Base-by-base conservation (phyloP, 2,329 filamentous ascomycete genomes). In the Scortechinia acanthostroma region DNA sequence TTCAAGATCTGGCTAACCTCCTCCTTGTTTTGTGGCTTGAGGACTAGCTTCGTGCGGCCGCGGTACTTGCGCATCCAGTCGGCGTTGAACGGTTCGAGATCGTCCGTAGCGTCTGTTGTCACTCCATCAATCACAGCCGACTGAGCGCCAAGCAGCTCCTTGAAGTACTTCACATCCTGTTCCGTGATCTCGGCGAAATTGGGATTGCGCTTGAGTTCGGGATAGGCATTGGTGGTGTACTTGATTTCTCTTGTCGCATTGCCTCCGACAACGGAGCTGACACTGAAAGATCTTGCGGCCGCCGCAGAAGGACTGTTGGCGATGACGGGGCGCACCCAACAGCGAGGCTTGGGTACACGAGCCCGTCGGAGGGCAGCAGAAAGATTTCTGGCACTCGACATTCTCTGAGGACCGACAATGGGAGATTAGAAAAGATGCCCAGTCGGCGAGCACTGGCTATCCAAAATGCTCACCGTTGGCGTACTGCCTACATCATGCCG, bases 1-100 rank as follows among this genome's bases (percentile, higher is more conserved):
- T 86, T 84, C 55, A 98, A 66, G 48, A 97, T 83, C 66, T 86
- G 77, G 77, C 89, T 95, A 55, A 97, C 88, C 65, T 98, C 85
- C 56, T 91, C 83, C 1, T 88, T 91, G 15, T 80, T 86, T 44
- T 76, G 78, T 10, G 93, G 93, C 67, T 90, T 94, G 50, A 98
- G 69, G 3, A 97, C 90, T 21, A 98, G 71, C 58, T 83, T 81
- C 49, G 88, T 82, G 65, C 96, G 90, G 22, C 93, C 94, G 49
- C 88, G 83, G 70, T 95, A 98, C 69, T 98, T 98, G 65, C 88
- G 84, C 91, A 98, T 96, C 93, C 94, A 98, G 68, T 98, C 93
- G 60, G 83, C 81, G 66, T 98, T 98, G 75, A 90, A 98, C 4
- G 87, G 78, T 60, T 93, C 88, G 52, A 97, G 75, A 59, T 97